Base-by-base conservation (phyloP, 228 moss, liverwort and hornwort genomes). In the Sphagnum fallax region DNA sequence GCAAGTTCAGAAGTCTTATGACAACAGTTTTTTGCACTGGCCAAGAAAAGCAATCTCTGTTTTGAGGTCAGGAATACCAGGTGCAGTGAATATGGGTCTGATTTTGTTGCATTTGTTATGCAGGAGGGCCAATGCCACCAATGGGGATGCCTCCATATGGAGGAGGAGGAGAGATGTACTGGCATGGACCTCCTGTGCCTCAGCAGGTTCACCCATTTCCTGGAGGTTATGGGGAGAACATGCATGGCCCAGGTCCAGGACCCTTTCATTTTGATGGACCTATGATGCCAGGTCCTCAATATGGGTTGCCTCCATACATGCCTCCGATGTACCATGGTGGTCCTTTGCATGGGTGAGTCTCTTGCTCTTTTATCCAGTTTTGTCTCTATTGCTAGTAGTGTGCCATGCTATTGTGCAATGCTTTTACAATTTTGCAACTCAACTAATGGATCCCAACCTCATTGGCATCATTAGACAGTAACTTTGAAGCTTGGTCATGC, bases 141-240 rank as follows among this genome's bases (percentile, higher is more conserved):
- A 87, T 83, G 70, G 89, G 86, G 65, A 70, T 88, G 74, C 88
- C 80, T 61, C 91, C 84, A 48, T 93, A 91, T 77, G 92, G 86
- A 65, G 90, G 80, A 60, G 87, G 80, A 74, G 83, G 82, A 67
- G 86, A 89, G 50, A 91, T 97, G 89, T 93, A 91, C 66, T 97
- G 96, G 96, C 96, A 87, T 70, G 93, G 87, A 12, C 92, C 91
- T 47, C 96, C 93, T 65, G 83, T 93, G 80, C 86, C 89, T 51
- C 89, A 81, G 53, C 89, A 85, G 74, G 87, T 77, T 69, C 84
- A 84, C 32, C 93, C 96, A 52, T 92, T 89, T 70, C 80, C 80
- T 69, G 59, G 61, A 61, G 88, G 86, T 6, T 92, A 91, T 75
- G 89, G 88, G 63, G 93, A 97, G 72, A 80, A 82, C 53, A 89